Percentiles rank a stretch among this genome's conserved stretches.
phyloP scores from a whole-genome alignment of 192 early-diverging fungal genomes.

The Gonapodya prolifera region DNA sequence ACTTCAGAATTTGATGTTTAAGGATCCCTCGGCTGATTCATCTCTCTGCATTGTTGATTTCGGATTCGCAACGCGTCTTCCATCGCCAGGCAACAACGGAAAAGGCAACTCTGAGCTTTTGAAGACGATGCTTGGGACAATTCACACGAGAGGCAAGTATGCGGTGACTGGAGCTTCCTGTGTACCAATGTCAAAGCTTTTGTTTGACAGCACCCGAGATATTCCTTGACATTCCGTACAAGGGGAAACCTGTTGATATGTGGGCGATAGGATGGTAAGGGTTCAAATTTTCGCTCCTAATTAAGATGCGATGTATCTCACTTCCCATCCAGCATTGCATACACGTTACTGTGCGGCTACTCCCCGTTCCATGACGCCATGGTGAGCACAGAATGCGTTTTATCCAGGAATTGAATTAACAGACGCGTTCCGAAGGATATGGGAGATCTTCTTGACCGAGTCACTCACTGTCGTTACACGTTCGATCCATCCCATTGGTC shows the following conservation, averaged over 20 bases:
- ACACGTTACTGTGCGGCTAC: conserved; percentile 57
- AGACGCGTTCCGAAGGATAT: conserved; percentile 22
- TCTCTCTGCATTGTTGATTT: conserved; percentile 2
- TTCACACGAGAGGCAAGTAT: not conserved
- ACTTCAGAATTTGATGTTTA: conserved; percentile 9
- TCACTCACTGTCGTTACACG: not conserved
- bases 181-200: conserved; percentile 1
- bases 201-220: conserved; percentile 27
- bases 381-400: conserved; percentile 44
- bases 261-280: conserved; percentile 3
- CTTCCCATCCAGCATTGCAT: conserved; percentile 63
- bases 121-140: not conserved
- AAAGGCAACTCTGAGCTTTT: conserved; percentile 14
- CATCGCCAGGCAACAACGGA: not conserved
- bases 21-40: conserved; percentile 3
- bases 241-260: conserved; percentile 45
- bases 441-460: not conserved
- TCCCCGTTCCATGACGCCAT: conserved; percentile 62
- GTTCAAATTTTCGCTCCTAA: not conserved
- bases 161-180: conserved; percentile 1
- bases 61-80: conserved; percentile 3
- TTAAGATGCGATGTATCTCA: conserved; percentile 10
- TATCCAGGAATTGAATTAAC: conserved; percentile 10
- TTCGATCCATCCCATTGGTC: too few relatives aligned
- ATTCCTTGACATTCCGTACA: conserved; percentile 30